These are phyloP conservation scores for Trichophyton mentagrophytes DNA, from an alignment of 2,329 filamentous ascomycete genomes.

Conservation along the genomic window DNA sequence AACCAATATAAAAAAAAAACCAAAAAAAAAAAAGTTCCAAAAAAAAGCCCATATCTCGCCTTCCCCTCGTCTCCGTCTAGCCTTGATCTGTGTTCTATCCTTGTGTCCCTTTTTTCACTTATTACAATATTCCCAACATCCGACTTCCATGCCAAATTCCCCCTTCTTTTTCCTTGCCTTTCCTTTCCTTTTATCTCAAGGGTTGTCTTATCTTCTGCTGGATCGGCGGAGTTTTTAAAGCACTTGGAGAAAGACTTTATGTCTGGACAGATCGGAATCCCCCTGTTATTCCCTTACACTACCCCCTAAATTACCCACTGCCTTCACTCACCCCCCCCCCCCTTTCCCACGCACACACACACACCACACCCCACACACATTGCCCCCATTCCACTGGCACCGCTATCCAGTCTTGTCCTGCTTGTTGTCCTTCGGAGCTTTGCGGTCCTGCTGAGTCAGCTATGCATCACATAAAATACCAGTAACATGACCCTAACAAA, in stretches of 20 bases:
- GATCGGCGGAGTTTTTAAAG: conserved; percentile 11
- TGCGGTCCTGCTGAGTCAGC: not conserved
- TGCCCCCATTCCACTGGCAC: not conserved
- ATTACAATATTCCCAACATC: not conserved
- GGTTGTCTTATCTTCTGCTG: conserved; percentile 12
- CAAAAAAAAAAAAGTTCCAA: not conserved
- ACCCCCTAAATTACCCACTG: not conserved
- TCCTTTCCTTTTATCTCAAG: conserved; percentile 6
- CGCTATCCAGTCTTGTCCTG: not conserved
- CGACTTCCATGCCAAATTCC: not conserved
- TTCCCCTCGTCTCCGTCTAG: not conserved
- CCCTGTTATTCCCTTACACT: not conserved
- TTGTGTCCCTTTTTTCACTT: not conserved
- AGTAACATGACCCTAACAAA: not conserved
- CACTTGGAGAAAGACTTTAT: conserved; percentile 7
- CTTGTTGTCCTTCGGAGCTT: not conserved
- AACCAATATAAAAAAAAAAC: not conserved
- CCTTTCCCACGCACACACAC: not conserved
- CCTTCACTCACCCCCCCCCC: not conserved
- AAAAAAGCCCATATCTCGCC: not conserved
- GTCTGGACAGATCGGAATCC: conserved; percentile 6
- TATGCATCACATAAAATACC: conserved; percentile 3
- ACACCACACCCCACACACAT: not conserved
- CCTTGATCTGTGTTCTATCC: not conserved
- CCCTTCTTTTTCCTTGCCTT: conserved; percentile 1